A percentile compares a stretch with the other conserved stretches of the same genome.
Conservation (phyloP, 208 protist genomes). For the Balamuthia mandrillaris region DNA sequence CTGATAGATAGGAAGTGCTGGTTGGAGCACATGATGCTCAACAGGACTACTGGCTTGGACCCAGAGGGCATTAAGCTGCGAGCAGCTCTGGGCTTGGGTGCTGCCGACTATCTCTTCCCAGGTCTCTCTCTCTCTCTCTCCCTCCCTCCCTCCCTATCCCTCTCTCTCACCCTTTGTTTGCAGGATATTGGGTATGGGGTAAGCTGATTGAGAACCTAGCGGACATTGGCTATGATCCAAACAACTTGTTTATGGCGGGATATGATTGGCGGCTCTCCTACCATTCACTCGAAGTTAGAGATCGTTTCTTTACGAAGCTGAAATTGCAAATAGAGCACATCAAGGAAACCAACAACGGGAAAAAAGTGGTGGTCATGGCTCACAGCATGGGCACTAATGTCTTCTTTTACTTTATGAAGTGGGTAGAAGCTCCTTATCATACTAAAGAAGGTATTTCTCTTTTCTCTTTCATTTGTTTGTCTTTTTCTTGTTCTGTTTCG, state of each 20-base stretch:
- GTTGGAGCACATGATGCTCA: conserved; percentile 43
- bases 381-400: conserved; percentile 84
- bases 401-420: conserved; percentile 80
- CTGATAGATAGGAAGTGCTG: conserved; percentile 41
- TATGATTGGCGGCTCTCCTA: conserved; percentile 87
- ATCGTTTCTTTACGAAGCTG: conserved; percentile 80
- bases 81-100: conserved; percentile 76
- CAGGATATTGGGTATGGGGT: conserved; percentile 87
- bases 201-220: conserved; percentile 85
- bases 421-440: conserved; percentile 54
- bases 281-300: conserved; percentile 71
- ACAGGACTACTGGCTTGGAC: conserved; percentile 67
- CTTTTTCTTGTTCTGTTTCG: background rate
- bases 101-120: conserved; percentile 83
- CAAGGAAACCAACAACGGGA: conserved; percentile 71
- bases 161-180: too few relatives aligned
- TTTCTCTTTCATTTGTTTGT: background rate
- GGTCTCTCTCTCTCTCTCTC: background rate
- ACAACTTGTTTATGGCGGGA: conserved; percentile 80
- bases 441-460: background rate
- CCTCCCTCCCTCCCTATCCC: too few relatives aligned
- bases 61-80: conserved; percentile 77
- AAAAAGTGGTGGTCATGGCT: conserved; percentile 74
- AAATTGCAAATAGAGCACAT: conserved; percentile 73
- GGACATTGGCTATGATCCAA: conserved; percentile 83